Evolutionary conservation across 2,329 filamentous ascomycete species (phyloP), one percentile per base, ranked within the genome.

Genomic region (Aspergillus latus): DNA sequence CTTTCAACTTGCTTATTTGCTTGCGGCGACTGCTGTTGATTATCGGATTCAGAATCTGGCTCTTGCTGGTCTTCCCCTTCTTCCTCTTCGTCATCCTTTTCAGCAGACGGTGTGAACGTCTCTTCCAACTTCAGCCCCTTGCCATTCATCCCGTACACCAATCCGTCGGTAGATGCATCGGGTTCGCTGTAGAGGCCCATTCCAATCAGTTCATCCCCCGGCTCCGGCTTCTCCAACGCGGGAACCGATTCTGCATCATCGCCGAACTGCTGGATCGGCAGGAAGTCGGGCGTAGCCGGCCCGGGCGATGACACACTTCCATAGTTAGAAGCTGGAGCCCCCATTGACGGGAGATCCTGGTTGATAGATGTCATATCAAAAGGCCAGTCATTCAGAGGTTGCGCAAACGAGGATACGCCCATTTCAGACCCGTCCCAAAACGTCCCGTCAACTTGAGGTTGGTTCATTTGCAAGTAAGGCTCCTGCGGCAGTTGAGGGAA

Each of bases 41-140:
- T 34, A 15, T 45, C 45, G 11, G 51, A 30, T 26, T 55, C 55
- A 36, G 58, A 60, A 10, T 61, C 43, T 6, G 55, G 13, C n/a
- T 65, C 52, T 30, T 81, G 79, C 0, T 78, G 78, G 0, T 80
- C 80, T 0, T 79, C 80, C 13, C 83, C 84, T 2, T 84, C 84
- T 16, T 87, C 84, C 4, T 83, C 80, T 45, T 83, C 82, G 15
- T 81, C 76, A 8, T 79, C 80, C 0, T 84, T 82, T 28, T 82
- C 76, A 4, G 87, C 15, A 81, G 89, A 71, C 84, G 87, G 88
- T 82, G 68, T 72, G 54, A 76, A 93, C 0, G 88, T 89, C 70
- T 92, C 89, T 72, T 93, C 89, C 3, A 94, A 77, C 70, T 92
- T 93, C 63, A 93, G 76, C 0, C 89, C 89, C 71, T 90, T 90